These are phyloP conservation scores for Cyberlindnera bimundalis DNA, from an alignment of 805 yeast genomes.

Conservation along the genomic window DNA sequence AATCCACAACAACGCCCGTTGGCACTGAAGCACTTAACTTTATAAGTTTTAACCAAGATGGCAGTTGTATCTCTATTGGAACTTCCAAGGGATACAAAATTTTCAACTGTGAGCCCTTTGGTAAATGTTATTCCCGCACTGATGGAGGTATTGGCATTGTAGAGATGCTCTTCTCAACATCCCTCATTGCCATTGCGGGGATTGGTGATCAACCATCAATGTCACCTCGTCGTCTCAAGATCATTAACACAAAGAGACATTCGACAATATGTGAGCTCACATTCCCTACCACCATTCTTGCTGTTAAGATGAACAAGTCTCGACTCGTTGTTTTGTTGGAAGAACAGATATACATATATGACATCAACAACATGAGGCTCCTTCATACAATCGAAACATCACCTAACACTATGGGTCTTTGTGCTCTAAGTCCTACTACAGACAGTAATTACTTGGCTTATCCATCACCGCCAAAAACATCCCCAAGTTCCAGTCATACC, in stretches of 20 bases:
- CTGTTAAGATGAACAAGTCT: conserved; percentile 62
- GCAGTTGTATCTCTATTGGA: conserved; percentile 68
- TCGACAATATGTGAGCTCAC: conserved; percentile 66
- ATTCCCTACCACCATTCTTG: conserved; percentile 58
- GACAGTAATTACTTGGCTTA: conserved; percentile 60
- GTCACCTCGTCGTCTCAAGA: conserved; percentile 78
- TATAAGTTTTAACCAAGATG: conserved; percentile 72
- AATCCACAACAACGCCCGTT: too few relatives aligned
- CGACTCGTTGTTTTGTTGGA: conserved; percentile 58
- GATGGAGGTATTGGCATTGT: conserved; percentile 61
- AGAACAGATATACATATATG: conserved; percentile 70
- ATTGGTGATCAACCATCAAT: conserved; percentile 62
- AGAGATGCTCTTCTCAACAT: conserved; percentile 76
- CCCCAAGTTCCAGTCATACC: conserved; percentile 13
- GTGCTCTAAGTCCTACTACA: conserved; percentile 54
- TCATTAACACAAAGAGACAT: conserved; percentile 71
- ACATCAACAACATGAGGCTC: conserved; percentile 65
- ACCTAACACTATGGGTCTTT: conserved; percentile 50
- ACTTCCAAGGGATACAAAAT: conserved; percentile 60
- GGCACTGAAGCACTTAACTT: conserved; percentile 35
- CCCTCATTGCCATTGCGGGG: conserved; percentile 69
- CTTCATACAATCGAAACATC: conserved; percentile 51
- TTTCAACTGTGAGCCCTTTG: conserved; percentile 68
- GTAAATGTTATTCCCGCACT: conserved; percentile 39
- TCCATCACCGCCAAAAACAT: conserved; percentile 69